These are phyloP conservation scores for Cercospora berteroae DNA, from an alignment of 2,329 filamentous ascomycete species.

Conservation along the genomic window DNA sequence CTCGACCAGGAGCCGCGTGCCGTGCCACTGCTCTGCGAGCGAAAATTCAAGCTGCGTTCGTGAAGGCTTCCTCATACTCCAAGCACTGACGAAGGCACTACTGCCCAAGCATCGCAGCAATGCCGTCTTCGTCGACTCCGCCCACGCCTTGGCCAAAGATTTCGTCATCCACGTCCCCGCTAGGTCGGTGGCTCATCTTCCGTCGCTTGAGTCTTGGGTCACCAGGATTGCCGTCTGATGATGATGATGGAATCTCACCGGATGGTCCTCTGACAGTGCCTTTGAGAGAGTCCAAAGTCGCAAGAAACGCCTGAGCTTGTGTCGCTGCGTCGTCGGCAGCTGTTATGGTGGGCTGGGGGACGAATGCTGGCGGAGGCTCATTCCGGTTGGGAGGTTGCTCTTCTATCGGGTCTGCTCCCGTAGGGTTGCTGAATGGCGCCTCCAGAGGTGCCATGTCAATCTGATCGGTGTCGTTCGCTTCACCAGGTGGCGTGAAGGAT, in stretches of 20 bases:
- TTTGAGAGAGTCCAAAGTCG: constrained; percentile 28
- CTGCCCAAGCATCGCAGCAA: constrained; percentile 34
- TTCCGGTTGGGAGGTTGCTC: constrained; percentile 32
- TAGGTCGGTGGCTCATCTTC: constrained; percentile 35
- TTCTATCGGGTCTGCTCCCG: constrained; percentile 39
- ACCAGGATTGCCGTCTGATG: constrained; percentile 17
- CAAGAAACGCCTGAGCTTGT: constrained; percentile 30
- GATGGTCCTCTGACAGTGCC: constrained; percentile 30
- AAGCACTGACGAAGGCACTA: neutral
- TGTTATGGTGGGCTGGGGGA: constrained; percentile 27
- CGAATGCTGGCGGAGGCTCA: constrained; percentile 33
- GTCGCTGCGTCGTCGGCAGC: constrained; percentile 13
- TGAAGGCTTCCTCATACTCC: neutral
- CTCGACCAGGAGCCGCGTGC: constrained; percentile 4
- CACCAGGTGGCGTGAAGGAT: constrained; percentile 69
- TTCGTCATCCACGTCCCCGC: constrained; percentile 32
- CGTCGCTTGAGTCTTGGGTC: constrained; percentile 40
- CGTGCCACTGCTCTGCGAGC: neutral
- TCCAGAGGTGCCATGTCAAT: constrained; percentile 15
- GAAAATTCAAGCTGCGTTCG: neutral
- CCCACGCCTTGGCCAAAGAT: constrained; percentile 31
- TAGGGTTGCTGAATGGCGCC: constrained; percentile 39
- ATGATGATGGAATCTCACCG: constrained; percentile 23
- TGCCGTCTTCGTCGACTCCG: constrained; percentile 37
- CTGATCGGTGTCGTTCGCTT: constrained; percentile 30